Percentiles rank a stretch among this genome's conserved stretches.
These are phyloP conservation scores for Heterobasidion irregulare DNA, from an alignment of 1,284 basidiomycete species.

Conservation along the genomic window DNA sequence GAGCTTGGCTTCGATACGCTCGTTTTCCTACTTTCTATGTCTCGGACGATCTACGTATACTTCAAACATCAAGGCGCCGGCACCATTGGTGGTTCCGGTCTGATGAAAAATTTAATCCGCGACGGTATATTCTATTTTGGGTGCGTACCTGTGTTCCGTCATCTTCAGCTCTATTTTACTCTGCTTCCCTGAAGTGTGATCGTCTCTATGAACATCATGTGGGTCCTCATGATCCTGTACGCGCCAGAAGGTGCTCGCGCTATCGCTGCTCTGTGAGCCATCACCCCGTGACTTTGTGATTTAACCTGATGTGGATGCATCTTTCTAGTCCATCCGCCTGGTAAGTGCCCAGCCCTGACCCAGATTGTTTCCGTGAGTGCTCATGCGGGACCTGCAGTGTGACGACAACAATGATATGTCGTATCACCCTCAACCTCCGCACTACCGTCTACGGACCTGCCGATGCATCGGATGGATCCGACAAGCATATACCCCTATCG, in stretches of 20 bases:
- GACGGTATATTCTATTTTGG: slow-evolving; percentile 13
- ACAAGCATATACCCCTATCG: not conserved
- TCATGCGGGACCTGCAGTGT: slow-evolving; percentile 1
- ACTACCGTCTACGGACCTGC: slow-evolving; percentile 10
- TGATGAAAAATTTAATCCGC: slow-evolving; percentile 7
- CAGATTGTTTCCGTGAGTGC: not conserved
- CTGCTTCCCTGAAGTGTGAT: slow-evolving; percentile 6
- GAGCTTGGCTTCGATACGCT: slow-evolving; percentile 12
- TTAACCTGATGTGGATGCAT: not conserved
- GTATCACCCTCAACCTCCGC: slow-evolving; percentile 13
- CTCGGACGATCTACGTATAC: slow-evolving; percentile 11
- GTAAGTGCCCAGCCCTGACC: slow-evolving; percentile 1
- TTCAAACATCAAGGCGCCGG: slow-evolving; percentile 3
- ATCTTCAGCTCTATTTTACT: not conserved
- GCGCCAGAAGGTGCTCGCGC: slow-evolving; percentile 12
- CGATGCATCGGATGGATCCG: slow-evolving; percentile 4
- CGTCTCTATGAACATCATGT: slow-evolving; percentile 12
- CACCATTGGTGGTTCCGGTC: not conserved
- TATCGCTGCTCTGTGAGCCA: slow-evolving; percentile 11
- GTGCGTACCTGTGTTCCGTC: not conserved
- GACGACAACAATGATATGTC: slow-evolving; percentile 11
- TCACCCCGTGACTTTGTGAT: not conserved
- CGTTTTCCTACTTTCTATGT: slow-evolving; percentile 12
- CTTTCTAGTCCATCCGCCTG: slow-evolving; percentile 10
- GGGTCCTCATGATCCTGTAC: slow-evolving; percentile 13